Evolutionary conservation across 768 basidiomycete species (phyloP), one percentile per base, ranked within the genome.

Genomic region (Xerocomus brunneocitrinus): DNA sequence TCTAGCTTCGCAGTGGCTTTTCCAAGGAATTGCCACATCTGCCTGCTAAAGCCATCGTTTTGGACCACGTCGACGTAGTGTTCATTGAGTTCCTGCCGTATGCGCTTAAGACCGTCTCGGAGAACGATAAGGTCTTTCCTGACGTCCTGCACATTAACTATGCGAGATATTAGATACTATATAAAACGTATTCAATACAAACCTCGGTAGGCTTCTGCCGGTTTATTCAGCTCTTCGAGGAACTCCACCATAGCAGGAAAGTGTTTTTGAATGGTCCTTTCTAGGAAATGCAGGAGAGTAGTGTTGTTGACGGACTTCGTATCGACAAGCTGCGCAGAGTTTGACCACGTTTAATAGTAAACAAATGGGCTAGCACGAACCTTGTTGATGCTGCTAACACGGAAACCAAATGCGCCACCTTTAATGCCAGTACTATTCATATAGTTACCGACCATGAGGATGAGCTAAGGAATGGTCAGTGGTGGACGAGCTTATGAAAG

Each of bases 361-460:
- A 32, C 8, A 42, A 50, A 24, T 8, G 6, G 45, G 19, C 22
- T 57, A 13, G 41, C 4, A 41, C 73, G 57, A 62, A 86, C 93
- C 79, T 94, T 94, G 74, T 99, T 98, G 71, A 99, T 95, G 69
- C 94, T 95, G 73, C 91, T 93, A 49, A 98, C 84, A 63, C 89
- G 84, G 81, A 99, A 99, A 54, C 95, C 95, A 62, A 91, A 95
- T 1, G 97, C 97, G 31, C 95, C 95, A 51, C 95, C 95, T 68
- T 95, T 97, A 62, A 92, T 80, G 50, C 95, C 93, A 49, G 92
- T 88, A 6, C 94, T 92, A 66, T 99, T 99, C 87, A 98, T 94
- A 69, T 93, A 99, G 68, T 99, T 99, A 40, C 95, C 95, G 60
- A 99, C 83, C 61, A 95, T 79, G 13, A 99, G 84, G 58, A 98